Conservation (phyloP, 2,329 filamentous ascomycete species). For the Penicillium psychrosexuale region DNA sequence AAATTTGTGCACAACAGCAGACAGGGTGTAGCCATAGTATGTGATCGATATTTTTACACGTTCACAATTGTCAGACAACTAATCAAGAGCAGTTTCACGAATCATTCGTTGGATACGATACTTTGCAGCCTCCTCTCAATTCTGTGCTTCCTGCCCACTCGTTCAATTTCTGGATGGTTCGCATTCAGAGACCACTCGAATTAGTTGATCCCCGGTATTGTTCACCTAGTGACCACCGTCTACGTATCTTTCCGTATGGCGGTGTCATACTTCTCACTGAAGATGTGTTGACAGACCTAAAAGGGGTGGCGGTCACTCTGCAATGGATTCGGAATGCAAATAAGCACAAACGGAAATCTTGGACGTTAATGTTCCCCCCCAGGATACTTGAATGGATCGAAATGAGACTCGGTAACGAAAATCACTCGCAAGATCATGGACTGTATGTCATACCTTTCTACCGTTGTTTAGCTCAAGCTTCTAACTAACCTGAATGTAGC, state of each 20-base stretch:
- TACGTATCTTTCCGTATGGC: conserved; percentile 40
- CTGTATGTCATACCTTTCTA: conserved; percentile 4
- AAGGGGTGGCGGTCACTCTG: conserved; percentile 33
- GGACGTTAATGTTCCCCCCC: conserved; percentile 42
- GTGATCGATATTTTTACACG: conserved; percentile 6
- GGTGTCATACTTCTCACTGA: conserved; percentile 42
- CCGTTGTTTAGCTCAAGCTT: background rate
- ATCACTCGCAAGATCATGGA: background rate
- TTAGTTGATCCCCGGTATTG: conserved; percentile 15
- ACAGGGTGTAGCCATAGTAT: conserved; percentile 36
- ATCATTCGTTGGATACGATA: conserved; percentile 30
- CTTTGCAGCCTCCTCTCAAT: conserved; percentile 25
- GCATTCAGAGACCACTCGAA: conserved; percentile 27
- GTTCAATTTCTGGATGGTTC: conserved; percentile 38
- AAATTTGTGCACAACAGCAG: conserved; percentile 30
- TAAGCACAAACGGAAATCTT: conserved; percentile 29
- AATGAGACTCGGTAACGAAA: conserved; percentile 18
- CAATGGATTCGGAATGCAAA: conserved; percentile 33
- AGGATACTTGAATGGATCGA: conserved; percentile 36
- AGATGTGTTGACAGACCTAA: conserved; percentile 33
- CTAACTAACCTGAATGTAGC: conserved; percentile 1
- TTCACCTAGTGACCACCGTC: conserved; percentile 20
- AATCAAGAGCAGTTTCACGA: conserved; percentile 36
- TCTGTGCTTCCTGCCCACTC: conserved; percentile 20
- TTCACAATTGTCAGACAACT: background rate